Conservation (phyloP, 495 filamentous ascomycete species). For the Echria macrotheca region DNA sequence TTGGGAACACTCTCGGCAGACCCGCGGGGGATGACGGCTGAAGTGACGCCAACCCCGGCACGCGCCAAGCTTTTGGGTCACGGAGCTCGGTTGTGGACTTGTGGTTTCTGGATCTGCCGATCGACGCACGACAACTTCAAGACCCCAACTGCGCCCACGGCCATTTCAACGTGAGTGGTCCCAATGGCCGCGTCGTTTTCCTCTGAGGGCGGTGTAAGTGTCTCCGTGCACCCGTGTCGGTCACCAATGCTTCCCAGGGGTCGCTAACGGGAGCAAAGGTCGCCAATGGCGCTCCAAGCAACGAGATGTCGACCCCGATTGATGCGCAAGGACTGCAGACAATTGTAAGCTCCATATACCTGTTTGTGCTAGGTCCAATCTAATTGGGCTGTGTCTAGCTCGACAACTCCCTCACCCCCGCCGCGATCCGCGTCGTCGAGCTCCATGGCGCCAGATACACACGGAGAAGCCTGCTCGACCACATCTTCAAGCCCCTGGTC, state of each 20-base stretch:
- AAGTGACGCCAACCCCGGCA: too few species aligned
- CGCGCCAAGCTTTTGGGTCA: too few species aligned
- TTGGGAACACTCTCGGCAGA: too few species aligned
- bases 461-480: conserved; percentile 69
- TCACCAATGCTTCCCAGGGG: neutral
- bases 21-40: too few species aligned
- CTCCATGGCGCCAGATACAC: conserved; percentile 75
- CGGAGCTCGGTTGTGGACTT: too few species aligned
- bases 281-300: neutral
- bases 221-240: too few species aligned
- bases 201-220: too few species aligned
- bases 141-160: too few species aligned
- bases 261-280: neutral
- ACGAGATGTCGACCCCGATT: neutral
- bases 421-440: conserved; percentile 74
- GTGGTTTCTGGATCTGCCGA: too few species aligned
- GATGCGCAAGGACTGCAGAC: conserved; percentile 1
- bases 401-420: conserved; percentile 66
- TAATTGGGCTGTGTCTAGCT: conserved; percentile 34
- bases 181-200: too few species aligned
- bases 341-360: neutral
- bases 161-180: too few species aligned
- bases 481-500: conserved; percentile 71
- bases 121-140: too few species aligned
- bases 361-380: neutral